phyloP scores from a whole-genome alignment of 2,329 filamentous ascomycete species.

The Tolypocladium album region DNA sequence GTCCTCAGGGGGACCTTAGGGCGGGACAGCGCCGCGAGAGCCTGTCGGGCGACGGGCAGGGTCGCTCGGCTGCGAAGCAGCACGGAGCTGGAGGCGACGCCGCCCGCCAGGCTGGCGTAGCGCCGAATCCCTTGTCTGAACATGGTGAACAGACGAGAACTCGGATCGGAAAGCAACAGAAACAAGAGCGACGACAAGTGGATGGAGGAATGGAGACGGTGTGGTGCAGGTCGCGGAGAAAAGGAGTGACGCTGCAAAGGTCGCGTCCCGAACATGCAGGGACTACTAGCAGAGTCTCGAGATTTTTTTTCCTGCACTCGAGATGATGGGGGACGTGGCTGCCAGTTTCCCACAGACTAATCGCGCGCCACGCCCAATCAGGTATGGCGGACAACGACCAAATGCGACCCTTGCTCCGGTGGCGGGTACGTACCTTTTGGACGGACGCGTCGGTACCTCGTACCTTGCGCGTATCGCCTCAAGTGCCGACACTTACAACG shows the following conservation, averaged over 20 bases:
- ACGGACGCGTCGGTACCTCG: too few species aligned
- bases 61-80: slow-evolving; percentile 16
- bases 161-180: background rate
- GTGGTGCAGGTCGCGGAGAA: background rate
- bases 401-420: background rate
- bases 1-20: slow-evolving; percentile 9
- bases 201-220: background rate
- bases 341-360: background rate
- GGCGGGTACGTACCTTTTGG: background rate
- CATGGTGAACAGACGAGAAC: slow-evolving; percentile 11
- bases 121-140: slow-evolving; percentile 27
- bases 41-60: slow-evolving; percentile 13
- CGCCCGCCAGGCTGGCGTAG: slow-evolving; percentile 25
- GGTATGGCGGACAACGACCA: background rate
- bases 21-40: slow-evolving; percentile 9
- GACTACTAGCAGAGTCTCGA: background rate
- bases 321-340: background rate
- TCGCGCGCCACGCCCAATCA: background rate
- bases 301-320: slow-evolving; percentile 1
- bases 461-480: too few species aligned
- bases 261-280: background rate
- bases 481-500: too few species aligned
- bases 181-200: background rate
- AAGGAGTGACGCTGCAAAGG: background rate
- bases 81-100: slow-evolving; percentile 15